These are phyloP conservation scores for Rhodotorula sp. DNA, from an alignment of 1,284 basidiomycete genomes.

Conservation along the genomic window DNA sequence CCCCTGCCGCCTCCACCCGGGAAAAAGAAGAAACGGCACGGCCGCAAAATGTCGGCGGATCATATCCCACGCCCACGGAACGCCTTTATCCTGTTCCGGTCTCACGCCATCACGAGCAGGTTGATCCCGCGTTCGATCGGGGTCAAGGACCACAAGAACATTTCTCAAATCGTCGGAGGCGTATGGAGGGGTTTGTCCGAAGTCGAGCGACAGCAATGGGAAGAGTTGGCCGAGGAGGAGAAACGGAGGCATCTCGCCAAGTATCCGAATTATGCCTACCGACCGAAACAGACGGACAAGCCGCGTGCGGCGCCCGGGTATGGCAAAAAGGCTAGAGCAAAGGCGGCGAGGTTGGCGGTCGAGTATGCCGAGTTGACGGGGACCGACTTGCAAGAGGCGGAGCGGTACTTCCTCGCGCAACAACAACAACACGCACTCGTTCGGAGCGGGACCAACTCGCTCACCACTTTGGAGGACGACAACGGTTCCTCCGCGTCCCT, in stretches of 20 bases:
- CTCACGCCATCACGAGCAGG: constrained; percentile 74
- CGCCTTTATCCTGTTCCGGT: constrained; percentile 88
- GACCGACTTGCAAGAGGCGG: no score
- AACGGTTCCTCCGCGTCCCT: not conserved
- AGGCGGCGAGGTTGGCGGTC: not conserved
- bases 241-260: constrained; percentile 20
- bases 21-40: constrained; percentile 24
- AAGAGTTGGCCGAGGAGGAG: constrained; percentile 30
- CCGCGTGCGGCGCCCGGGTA: not conserved
- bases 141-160: constrained; percentile 28
- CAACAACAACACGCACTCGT: no score
- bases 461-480: not conserved
- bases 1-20: not conserved
- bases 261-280: constrained; percentile 30
- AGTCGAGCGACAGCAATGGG: constrained; percentile 26
- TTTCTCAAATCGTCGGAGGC: constrained; percentile 23
- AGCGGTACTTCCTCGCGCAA: no score
- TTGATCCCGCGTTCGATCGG: constrained; percentile 72
- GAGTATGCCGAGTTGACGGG: not conserved
- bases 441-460: not conserved
- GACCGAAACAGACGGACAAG: constrained; percentile 7
- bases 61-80: constrained; percentile 88
- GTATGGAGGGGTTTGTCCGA: constrained; percentile 23
- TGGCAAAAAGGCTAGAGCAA: constrained; percentile 11
- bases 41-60: constrained; percentile 46